Base-by-base conservation (phyloP, 1,139 yeast genomes). In the Entelexis paramagnoliae region DNA sequence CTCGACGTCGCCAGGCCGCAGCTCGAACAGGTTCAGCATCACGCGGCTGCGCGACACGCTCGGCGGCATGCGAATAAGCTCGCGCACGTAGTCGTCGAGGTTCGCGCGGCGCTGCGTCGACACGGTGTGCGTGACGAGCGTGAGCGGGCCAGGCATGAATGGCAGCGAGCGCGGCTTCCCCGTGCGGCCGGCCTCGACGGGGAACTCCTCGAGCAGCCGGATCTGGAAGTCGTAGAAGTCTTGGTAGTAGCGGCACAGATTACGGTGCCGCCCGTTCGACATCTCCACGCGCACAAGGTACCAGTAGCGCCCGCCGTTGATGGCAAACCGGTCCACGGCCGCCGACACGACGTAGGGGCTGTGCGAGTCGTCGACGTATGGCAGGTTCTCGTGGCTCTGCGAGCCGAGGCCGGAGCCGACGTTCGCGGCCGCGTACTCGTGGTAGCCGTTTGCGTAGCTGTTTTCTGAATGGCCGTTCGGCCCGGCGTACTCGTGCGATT, bases 201-300 rank as follows among this genome's bases (percentile, higher is more conserved):
- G 97, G 71, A 85, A 91, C 45, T 82, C 75, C 62, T 85, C 95
- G 52, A 91, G 72, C 49, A 93, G 72, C 58, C 77, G 79, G 49
- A 89, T 91, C 66, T 93, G 98, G 64, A 89, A 78, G 67, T 91
- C 96, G 67, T 89, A 91, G 66, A 93, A 93, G 69, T 93, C 98
- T 66, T 91, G 96, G 67, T 93, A 93, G 68, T 78, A 89, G 58
- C 98, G 77, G 67, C 93, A 88, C 58, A 93, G 72, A 56, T 80
- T 78, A 55, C 96, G 75, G 36, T 70, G 69, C 53, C 76, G 74
- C 10, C 94, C 94, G 63, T 81, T 81, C 35, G 82, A 76, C 59
- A 88, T 70, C 53, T 77, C 75, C 38, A 86, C 88, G 38, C 77
- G 74, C 3, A 91, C 79, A 54, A 86, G 75, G 67, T 85, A 91